Percentiles rank a stretch among this genome's conserved stretches.
These are phyloP conservation scores for Yamadazyma dendronema DNA, from an alignment of 1,139 yeast genomes.

Conservation along the genomic window DNA sequence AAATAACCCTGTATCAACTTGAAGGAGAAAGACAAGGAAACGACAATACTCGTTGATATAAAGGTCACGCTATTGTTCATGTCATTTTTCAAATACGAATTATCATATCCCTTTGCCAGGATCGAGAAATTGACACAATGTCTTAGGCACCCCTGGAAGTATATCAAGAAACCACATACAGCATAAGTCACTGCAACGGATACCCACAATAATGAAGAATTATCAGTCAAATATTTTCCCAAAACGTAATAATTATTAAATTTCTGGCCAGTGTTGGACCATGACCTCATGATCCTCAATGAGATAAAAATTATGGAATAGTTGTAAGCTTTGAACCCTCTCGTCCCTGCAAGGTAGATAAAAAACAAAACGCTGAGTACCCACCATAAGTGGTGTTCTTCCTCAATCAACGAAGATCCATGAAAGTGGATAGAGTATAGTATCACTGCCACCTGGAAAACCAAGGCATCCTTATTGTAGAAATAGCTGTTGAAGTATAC, in stretches of 20 bases:
- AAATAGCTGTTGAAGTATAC: constrained; percentile 13
- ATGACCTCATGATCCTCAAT: constrained; percentile 68
- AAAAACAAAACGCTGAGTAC: constrained; percentile 49
- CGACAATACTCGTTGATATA: constrained; percentile 37
- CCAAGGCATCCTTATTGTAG: constrained; percentile 16
- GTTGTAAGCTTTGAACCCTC: constrained; percentile 10
- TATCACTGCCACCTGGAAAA: constrained; percentile 33
- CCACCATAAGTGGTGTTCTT: constrained; percentile 98
- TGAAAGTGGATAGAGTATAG: constrained; percentile 62
- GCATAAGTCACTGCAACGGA: constrained; percentile 44
- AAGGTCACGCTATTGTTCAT: constrained; percentile 30
- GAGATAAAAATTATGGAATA: constrained; percentile 36
- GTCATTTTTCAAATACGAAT: constrained; percentile 13
- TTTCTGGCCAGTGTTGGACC: constrained; percentile 93
- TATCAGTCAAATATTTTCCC: constrained; percentile 43
- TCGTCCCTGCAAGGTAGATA: constrained; percentile 6
- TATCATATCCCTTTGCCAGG: constrained; percentile 6
- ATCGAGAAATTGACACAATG: constrained; percentile 15
- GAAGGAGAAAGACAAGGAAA: constrained; percentile 48
- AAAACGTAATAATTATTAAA: constrained; percentile 45
- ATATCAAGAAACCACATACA: constrained; percentile 20
- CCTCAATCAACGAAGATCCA: constrained; percentile 94
- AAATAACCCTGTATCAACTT: constrained; percentile 55
- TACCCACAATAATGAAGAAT: constrained; percentile 45
- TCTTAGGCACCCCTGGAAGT: constrained; percentile 27